A percentile compares a stretch with the other conserved stretches of the same genome.
phyloP scores from a whole-genome alignment of 2,329 filamentous ascomycete species.

The Paraphaeosphaeria sporulosa region DNA sequence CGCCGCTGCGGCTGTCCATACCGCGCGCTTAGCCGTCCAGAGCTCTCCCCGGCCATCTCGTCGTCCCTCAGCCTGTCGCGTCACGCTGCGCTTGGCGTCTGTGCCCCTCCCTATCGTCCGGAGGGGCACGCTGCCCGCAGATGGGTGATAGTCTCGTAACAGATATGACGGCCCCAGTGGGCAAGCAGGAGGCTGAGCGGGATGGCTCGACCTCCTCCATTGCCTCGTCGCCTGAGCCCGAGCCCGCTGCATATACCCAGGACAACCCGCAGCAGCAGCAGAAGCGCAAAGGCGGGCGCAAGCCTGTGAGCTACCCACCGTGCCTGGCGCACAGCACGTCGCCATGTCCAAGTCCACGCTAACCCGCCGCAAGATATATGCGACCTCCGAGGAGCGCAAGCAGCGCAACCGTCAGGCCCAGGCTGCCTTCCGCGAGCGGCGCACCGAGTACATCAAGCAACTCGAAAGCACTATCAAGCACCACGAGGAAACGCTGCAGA shows the following conservation, averaged over 20 bases:
- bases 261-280: constrained; percentile 62
- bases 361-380: constrained; percentile 80
- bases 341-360: constrained; percentile 47
- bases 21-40: constrained; percentile 48
- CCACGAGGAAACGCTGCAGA: constrained; percentile 93
- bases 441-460: constrained; percentile 99
- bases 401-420: constrained; percentile 97
- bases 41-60: constrained; percentile 30
- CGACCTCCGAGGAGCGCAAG: constrained; percentile 97
- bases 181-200: constrained; percentile 54
- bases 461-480: constrained; percentile 96
- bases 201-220: constrained; percentile 58
- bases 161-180: constrained; percentile 55
- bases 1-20: constrained; percentile 44
- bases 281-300: constrained; percentile 96
- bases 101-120: constrained; percentile 46
- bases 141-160: constrained; percentile 58
- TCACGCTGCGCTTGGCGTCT: constrained; percentile 45
- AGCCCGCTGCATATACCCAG: constrained; percentile 52
- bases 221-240: constrained; percentile 58
- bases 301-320: constrained; percentile 74
- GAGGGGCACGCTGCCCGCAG: constrained; percentile 56
- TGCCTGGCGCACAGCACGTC: constrained; percentile 30
- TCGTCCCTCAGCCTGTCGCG: constrained; percentile 36
- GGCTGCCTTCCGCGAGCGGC: constrained; percentile 93